Evolutionary conservation across 2,329 filamentous ascomycete species (phyloP), one percentile per base, ranked within the genome.

Genomic region (Ascochyta rabiei): DNA sequence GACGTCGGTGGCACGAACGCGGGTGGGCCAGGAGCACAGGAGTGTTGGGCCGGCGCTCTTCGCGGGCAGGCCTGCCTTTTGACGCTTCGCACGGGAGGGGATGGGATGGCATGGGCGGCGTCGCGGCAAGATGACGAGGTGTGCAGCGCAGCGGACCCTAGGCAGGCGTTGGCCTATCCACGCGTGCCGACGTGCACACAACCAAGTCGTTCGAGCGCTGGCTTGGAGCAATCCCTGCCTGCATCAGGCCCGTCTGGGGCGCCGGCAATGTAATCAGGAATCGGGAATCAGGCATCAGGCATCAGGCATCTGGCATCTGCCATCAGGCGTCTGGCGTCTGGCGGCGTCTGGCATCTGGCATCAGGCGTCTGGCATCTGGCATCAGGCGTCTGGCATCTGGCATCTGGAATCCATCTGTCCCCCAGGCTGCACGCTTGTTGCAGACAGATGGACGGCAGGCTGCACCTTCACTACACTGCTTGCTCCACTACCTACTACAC

Each of bases 221-320:
- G 69, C 69, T 68, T 64, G 61, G 48, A 48, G 45, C 41, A 24
- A 63, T 64, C 67, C 66, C 62, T 69, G 66, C 13, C 61, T 50
- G 46, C 60, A 56, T 43, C 42, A 47, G 37, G 52, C 46, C 52
- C 26, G 59, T 58, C 49, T 55, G 56, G 53, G 48, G 57, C 52
- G 52, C 45, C 40, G 45, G 45, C 48, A 41, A 35, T 50, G 52
- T 52, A 41, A 30, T n/a, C n/a, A n/a, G n/a, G n/a, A n/a, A n/a
- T n/a, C n/a, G n/a, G n/a, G n/a, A n/a, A n/a, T n/a, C n/a, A n/a
- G n/a, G n/a, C n/a, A n/a, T n/a, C n/a, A n/a, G n/a, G n/a, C n/a
- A n/a, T n/a, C n/a, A n/a, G n/a, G n/a, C n/a, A n/a, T n/a, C n/a
- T n/a, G n/a, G n/a, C n/a, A n/a, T n/a, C n/a, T n/a, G n/a, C n/a